These are phyloP conservation scores for Acacia concinna DNA, from an alignment of 331 rosid species.

Conservation along the genomic window DNA sequence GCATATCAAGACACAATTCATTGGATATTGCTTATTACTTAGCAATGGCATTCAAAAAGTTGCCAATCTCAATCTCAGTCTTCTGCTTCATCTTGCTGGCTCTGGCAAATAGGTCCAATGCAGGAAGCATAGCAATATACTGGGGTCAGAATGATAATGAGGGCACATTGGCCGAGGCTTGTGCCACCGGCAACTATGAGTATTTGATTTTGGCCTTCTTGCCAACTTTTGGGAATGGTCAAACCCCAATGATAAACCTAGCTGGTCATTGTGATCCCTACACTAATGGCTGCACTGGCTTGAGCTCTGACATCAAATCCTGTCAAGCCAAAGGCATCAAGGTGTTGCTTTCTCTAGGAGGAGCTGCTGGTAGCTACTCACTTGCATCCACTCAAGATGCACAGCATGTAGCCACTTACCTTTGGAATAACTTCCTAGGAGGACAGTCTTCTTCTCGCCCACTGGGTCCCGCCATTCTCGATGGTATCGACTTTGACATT, in stretches of 20 bases:
- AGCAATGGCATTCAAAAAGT: conserved; percentile 25
- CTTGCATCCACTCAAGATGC: conserved; percentile 30
- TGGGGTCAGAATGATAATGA: conserved; percentile 45
- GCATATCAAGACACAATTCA: background rate
- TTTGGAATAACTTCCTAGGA: conserved; percentile 42
- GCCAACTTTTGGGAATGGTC: conserved; percentile 39
- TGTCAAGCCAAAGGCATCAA: conserved; percentile 36
- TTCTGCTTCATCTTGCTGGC: conserved; percentile 28
- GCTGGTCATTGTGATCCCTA: conserved; percentile 32
- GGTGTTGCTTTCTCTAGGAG: conserved; percentile 31
- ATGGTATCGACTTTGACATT: conserved; percentile 44
- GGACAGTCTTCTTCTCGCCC: conserved; percentile 33
- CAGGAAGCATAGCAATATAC: conserved; percentile 40
- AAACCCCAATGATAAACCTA: conserved; percentile 25
- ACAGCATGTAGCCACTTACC: conserved; percentile 29
- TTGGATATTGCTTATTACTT: background rate
- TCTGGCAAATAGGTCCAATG: conserved; percentile 26
- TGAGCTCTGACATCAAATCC: conserved; percentile 30
- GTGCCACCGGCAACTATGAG: conserved; percentile 40
- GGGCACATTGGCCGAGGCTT: conserved; percentile 36
- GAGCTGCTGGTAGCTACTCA: conserved; percentile 30
- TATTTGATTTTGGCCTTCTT: conserved; percentile 40
- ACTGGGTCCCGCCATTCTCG: conserved; percentile 40
- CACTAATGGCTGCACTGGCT: conserved; percentile 23
- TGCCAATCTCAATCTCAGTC: conserved; percentile 28